A percentile compares a stretch with the other conserved stretches of the same genome.
Evolutionary conservation across 2,329 filamentous ascomycete species (phyloP).

Genomic region (Fusarium secorum): DNA sequence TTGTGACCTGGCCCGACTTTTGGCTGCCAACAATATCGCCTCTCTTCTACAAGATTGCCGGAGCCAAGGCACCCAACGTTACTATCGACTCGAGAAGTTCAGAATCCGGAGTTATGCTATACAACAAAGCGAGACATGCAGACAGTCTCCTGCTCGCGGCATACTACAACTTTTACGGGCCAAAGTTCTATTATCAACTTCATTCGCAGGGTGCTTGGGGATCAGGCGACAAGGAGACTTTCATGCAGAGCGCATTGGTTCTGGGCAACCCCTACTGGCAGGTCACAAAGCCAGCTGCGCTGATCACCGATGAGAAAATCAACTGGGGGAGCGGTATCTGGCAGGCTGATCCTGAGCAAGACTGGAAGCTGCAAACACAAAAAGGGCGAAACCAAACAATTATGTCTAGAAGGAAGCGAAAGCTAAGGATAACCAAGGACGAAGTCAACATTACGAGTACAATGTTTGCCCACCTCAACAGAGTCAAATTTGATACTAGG

Average conservation of each 20-base stretch:
- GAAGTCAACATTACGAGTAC: slow-evolving; percentile 14
- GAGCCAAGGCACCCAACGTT: slow-evolving; percentile 12
- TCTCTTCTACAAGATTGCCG: slow-evolving; percentile 35
- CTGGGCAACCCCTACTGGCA: slow-evolving; percentile 34
- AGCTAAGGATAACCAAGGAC: not conserved
- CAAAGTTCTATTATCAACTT: slow-evolving; percentile 36
- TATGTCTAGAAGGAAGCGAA: not conserved
- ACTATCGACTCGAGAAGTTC: slow-evolving; percentile 33
- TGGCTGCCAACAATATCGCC: slow-evolving; percentile 39
- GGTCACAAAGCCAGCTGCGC: slow-evolving; percentile 14
- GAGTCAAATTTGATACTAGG: slow-evolving; percentile 36
- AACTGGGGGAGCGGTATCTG: slow-evolving; percentile 39
- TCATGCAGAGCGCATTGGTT: slow-evolving; percentile 31
- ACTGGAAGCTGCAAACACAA: slow-evolving; percentile 20
- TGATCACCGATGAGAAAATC: slow-evolving; percentile 19
- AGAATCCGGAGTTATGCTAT: slow-evolving; percentile 36
- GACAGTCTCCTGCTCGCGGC: slow-evolving; percentile 35
- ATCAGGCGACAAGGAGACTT: slow-evolving; percentile 39
- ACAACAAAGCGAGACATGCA: slow-evolving; percentile 30
- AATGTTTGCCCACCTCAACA: slow-evolving; percentile 39
- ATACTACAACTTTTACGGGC: slow-evolving; percentile 40
- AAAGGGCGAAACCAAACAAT: not conserved
- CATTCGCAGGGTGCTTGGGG: slow-evolving; percentile 41
- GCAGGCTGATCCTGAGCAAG: slow-evolving; percentile 38
- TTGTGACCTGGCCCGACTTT: slow-evolving; percentile 40